Percentiles rank a stretch among this genome's conserved stretches.
Conservation (phyloP, 495 filamentous ascomycete species). For the Polyplosphaeria fusca region DNA sequence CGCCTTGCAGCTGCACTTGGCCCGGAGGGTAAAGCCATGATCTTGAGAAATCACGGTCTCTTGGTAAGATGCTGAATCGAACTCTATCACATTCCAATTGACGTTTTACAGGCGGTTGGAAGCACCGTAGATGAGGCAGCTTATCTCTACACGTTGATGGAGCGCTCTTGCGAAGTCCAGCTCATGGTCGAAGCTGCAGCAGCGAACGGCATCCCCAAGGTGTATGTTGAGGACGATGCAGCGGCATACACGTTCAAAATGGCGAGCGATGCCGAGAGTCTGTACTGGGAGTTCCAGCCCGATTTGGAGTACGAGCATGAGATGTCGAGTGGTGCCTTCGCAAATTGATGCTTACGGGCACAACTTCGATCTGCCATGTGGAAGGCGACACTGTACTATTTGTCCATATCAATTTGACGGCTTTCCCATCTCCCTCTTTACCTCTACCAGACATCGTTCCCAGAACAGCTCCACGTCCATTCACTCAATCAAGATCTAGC, state of each 20-base stretch:
- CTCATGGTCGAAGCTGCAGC: slow-evolving; percentile 43
- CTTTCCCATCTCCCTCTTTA: no score
- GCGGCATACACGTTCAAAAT: slow-evolving; percentile 43
- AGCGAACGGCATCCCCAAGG: slow-evolving; percentile 41
- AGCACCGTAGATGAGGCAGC: slow-evolving; percentile 45
- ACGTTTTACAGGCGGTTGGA: slow-evolving; percentile 35
- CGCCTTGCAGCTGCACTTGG: slow-evolving; percentile 43
- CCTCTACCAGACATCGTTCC: no score
- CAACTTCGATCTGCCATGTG: no score
- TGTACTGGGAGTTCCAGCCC: slow-evolving; percentile 45
- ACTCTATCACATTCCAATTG: background rate
- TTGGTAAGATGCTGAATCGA: slow-evolving; percentile 19
- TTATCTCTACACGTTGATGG: slow-evolving; percentile 44
- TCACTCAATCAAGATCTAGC: no score
- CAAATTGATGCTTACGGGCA: no score
- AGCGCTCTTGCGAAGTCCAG: slow-evolving; percentile 43
- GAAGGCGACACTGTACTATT: no score
- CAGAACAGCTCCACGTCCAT: no score
- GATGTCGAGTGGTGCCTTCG: slow-evolving; percentile 31
- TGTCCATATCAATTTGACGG: no score
- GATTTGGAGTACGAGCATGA: slow-evolving; percentile 43
- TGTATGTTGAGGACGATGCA: slow-evolving; percentile 39
- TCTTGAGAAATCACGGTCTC: slow-evolving; percentile 43
- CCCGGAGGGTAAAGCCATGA: slow-evolving; percentile 41
- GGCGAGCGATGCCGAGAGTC: slow-evolving; percentile 39